phyloP scores from a whole-genome alignment of 169 alveolate species.

The Cyclospora cayetanensis region DNA sequence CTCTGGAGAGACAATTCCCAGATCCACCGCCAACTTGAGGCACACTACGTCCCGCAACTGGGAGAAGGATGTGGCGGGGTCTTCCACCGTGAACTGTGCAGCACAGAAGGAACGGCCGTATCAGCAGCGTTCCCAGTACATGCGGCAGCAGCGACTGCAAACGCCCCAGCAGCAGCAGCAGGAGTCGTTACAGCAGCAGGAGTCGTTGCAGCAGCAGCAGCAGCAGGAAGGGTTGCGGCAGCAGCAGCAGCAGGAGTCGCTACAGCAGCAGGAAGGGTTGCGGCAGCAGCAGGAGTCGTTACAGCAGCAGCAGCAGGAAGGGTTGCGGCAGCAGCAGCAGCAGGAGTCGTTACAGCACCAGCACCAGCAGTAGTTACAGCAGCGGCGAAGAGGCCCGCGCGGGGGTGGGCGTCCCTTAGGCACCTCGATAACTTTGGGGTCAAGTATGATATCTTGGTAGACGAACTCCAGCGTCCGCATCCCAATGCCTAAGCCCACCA shows the following conservation, averaged over 20 bases:
- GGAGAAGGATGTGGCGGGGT: constrained; percentile 40
- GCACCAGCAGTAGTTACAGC: constrained; percentile 32
- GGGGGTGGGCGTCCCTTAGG: background rate
- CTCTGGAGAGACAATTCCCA: background rate
- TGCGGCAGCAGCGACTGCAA: background rate
- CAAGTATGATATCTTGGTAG: constrained; percentile 16
- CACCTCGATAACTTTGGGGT: constrained; percentile 55
- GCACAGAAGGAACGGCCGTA: background rate
- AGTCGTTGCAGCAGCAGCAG: constrained; percentile 27
- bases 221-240: background rate
- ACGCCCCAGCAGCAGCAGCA: background rate
- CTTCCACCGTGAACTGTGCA: constrained; percentile 54
- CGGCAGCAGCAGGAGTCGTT: background rate
- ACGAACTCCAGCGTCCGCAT: constrained; percentile 18
- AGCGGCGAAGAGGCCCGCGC: background rate
- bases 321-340: constrained; percentile 4
- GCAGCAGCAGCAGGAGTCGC: background rate
- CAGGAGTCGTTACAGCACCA: constrained; percentile 13
- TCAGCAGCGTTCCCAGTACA: background rate
- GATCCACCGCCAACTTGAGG: constrained; percentile 22
- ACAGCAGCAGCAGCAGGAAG: background rate
- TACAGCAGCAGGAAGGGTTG: background rate
- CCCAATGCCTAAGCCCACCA: background rate
- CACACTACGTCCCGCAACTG: constrained; percentile 45
- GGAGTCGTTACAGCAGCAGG: constrained; percentile 27